Evolutionary conservation across 2,329 filamentous ascomycete genomes (phyloP).

Genomic region (Tolypocladium tundrense): DNA sequence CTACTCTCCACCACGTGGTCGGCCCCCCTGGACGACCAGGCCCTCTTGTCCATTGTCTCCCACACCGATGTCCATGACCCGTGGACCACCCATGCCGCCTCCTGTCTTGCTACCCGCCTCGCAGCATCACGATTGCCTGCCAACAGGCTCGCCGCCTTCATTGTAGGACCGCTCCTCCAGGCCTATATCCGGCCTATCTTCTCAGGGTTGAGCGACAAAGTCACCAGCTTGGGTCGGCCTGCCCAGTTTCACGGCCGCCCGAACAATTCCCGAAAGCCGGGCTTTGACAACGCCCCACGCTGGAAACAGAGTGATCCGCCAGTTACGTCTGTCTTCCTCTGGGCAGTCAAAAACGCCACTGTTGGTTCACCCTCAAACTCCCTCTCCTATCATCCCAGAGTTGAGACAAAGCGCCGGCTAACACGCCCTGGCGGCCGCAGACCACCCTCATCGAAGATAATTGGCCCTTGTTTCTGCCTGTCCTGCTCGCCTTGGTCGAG

Average conservation of each 20-base stretch:
- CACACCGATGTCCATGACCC: conserved; percentile 19
- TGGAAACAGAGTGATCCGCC: conserved; percentile 1
- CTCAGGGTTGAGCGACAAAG: conserved; percentile 37
- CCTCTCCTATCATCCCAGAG: not conserved
- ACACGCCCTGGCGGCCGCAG: not conserved
- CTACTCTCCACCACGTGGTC: conserved; percentile 10
- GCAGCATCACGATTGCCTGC: conserved; percentile 16
- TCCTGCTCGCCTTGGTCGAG: conserved; percentile 59
- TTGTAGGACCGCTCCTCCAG: conserved; percentile 48
- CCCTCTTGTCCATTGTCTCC: conserved; percentile 21
- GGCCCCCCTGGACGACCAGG: conserved; percentile 5
- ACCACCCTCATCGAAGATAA: conserved; percentile 18
- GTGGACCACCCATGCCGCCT: conserved; percentile 27
- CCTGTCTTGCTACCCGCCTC: conserved; percentile 18
- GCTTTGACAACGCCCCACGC: not conserved
- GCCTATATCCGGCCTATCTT: conserved; percentile 60
- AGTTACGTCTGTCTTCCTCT: conserved; percentile 1
- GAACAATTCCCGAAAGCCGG: not conserved
- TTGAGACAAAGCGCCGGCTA: not conserved
- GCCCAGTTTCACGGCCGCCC: conserved; percentile 10
- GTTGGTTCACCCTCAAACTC: not conserved
- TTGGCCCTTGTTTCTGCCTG: conserved; percentile 62
- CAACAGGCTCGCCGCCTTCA: conserved; percentile 21
- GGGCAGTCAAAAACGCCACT: conserved; percentile 5
- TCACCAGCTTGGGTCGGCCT: conserved; percentile 19